These are phyloP conservation scores for Ailanthus altissimus DNA, from an alignment of 345 rosid species.

Conservation along the genomic window DNA sequence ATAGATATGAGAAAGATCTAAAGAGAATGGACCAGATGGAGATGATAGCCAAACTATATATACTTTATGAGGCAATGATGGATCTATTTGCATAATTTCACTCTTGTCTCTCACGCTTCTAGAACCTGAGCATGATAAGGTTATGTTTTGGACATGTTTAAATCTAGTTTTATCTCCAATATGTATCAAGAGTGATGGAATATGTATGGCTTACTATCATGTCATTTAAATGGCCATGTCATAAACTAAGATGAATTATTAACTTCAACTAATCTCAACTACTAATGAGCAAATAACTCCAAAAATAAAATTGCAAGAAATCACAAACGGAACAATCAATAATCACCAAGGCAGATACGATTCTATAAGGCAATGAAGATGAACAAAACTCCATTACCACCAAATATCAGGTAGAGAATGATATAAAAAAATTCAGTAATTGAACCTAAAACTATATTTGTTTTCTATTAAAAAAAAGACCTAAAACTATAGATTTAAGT, in stretches of 20 bases:
- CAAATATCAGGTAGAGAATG: neutral
- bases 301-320: neutral
- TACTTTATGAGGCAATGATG: neutral
- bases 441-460: too few species aligned
- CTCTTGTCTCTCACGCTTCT: neutral
- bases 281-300: neutral
- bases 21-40: neutral
- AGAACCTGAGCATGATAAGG: neutral
- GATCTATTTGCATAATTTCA: neutral
- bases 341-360: neutral
- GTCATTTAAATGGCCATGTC: neutral
- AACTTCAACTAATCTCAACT: neutral
- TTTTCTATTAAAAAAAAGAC: too few species aligned
- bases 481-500: neutral
- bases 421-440: neutral
- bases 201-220: neutral
- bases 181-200: neutral
- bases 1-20: neutral
- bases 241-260: conserved; percentile 3
- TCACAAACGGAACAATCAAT: neutral
- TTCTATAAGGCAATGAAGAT: neutral
- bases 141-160: neutral
- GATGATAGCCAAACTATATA: neutral
- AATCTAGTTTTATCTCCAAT: neutral
- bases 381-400: neutral